Evolutionary conservation across 2,329 filamentous ascomycete genomes (phyloP).

Genomic region (Helotiales sp.): DNA sequence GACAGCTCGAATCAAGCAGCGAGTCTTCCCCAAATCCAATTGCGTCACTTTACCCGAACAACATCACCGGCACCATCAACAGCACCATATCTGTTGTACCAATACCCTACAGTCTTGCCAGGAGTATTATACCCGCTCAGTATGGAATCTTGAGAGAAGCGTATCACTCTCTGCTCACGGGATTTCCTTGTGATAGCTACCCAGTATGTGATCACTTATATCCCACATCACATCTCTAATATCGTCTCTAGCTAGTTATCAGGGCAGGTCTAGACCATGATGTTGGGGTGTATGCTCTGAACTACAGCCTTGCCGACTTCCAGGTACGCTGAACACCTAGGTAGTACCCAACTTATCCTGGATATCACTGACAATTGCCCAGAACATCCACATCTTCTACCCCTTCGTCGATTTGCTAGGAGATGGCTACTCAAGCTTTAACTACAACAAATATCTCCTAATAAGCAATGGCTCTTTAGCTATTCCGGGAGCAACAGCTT

Average conservation of each 20-base stretch:
- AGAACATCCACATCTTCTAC: slow-evolving; percentile 54
- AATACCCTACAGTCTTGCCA: slow-evolving; percentile 47
- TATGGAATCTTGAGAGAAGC: slow-evolving; percentile 51
- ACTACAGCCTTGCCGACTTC: slow-evolving; percentile 9
- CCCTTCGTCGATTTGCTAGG: slow-evolving; percentile 55
- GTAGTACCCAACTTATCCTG: not conserved
- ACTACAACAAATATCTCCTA: slow-evolving; percentile 40
- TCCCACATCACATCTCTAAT: not conserved
- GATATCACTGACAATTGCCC: not conserved
- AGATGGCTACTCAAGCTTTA: slow-evolving; percentile 52
- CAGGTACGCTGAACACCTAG: slow-evolving; percentile 3
- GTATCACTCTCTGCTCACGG: slow-evolving; percentile 47
- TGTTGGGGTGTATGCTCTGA: slow-evolving; percentile 15
- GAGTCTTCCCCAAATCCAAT: slow-evolving; percentile 48
- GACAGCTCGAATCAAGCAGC: not conserved
- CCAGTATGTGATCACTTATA: slow-evolving; percentile 40
- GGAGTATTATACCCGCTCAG: slow-evolving; percentile 47
- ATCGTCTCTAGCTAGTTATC: slow-evolving; percentile 17
- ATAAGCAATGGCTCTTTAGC: not conserved
- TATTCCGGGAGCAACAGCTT: not conserved
- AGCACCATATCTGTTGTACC: slow-evolving; percentile 53
- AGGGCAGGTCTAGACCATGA: slow-evolving; percentile 23
- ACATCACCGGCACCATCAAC: slow-evolving; percentile 54
- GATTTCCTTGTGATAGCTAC: slow-evolving; percentile 52
- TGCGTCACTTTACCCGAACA: slow-evolving; percentile 44